Percentiles rank a stretch among this genome's conserved stretches.
phyloP scores from a whole-genome alignment of 2,329 filamentous ascomycete genomes.

The Colletotrichum musicola region DNA sequence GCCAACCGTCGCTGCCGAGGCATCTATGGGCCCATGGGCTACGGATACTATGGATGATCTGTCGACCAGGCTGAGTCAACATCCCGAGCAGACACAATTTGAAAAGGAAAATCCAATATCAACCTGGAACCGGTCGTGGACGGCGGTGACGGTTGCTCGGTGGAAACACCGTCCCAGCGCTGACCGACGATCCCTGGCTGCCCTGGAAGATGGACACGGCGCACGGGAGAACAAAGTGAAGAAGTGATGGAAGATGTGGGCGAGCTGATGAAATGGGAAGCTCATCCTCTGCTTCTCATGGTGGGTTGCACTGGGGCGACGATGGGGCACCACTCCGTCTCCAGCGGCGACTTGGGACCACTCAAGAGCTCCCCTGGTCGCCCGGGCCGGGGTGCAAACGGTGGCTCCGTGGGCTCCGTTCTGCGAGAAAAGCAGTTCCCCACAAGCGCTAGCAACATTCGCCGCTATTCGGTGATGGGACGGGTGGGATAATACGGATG shows the following conservation, averaged over 20 bases:
- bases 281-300: conserved; percentile 13
- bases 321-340: neutral
- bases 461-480: conserved; percentile 20
- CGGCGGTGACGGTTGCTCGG: conserved; percentile 27
- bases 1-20: too few relatives aligned
- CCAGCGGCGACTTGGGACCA: neutral
- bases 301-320: conserved; percentile 23
- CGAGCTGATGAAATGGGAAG: conserved; percentile 29
- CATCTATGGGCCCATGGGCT: too few relatives aligned
- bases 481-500: neutral
- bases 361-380: conserved; percentile 27
- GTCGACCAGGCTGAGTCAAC: neutral
- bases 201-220: conserved; percentile 5
- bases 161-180: conserved; percentile 24
- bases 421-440: neutral
- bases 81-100: conserved; percentile 13
- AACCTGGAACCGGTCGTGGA: conserved; percentile 26
- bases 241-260: conserved; percentile 33
- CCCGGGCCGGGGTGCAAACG: conserved; percentile 20
- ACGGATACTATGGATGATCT: too few relatives aligned
- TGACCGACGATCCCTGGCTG: conserved; percentile 3
- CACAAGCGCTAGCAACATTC: too few relatives aligned
- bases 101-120: neutral
- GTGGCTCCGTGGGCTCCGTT: conserved; percentile 30
- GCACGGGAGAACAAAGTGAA: conserved; percentile 3